phyloP scores from a whole-genome alignment of 768 basidiomycete genomes.

The Leccinum rimulosum region DNA sequence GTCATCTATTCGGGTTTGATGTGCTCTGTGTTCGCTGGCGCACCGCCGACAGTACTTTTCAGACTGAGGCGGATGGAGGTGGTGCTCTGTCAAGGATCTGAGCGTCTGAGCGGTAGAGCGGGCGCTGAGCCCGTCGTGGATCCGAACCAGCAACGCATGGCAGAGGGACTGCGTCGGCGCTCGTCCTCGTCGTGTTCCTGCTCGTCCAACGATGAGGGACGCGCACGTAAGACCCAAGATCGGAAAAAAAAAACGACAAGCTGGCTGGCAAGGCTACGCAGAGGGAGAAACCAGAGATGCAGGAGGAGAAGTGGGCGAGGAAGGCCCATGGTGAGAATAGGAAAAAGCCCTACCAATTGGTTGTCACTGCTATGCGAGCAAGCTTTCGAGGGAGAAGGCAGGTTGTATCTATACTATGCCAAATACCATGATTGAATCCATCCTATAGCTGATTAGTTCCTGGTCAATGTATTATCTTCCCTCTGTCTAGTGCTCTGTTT shows the following conservation, averaged over 20 bases:
- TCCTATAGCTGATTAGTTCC: no score
- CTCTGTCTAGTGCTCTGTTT: no score
- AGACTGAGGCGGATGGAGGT: slow-evolving; percentile 44
- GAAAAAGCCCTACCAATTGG: slow-evolving; percentile 21
- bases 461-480: no score
- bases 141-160: slow-evolving; percentile 19
- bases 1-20: neutral
- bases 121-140: slow-evolving; percentile 22
- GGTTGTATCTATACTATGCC: no score
- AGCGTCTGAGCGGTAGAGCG: slow-evolving; percentile 27
- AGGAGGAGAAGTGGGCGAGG: slow-evolving; percentile 12
- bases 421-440: no score
- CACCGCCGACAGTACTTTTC: slow-evolving; percentile 40
- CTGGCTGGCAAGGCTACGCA: neutral
- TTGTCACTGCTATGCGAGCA: slow-evolving; percentile 6
- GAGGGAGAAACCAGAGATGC: neutral
- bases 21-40: neutral
- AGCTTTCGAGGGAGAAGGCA: neutral
- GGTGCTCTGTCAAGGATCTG: slow-evolving; percentile 34
- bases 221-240: neutral
- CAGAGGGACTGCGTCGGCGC: slow-evolving; percentile 13
- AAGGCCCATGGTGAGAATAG: slow-evolving; percentile 16
- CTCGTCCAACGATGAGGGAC: neutral
- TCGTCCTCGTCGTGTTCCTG: neutral
- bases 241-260: neutral